phyloP scores from a whole-genome alignment of 2,329 filamentous ascomycete species.

The Pseudopyrenochaeta lycopersici region DNA sequence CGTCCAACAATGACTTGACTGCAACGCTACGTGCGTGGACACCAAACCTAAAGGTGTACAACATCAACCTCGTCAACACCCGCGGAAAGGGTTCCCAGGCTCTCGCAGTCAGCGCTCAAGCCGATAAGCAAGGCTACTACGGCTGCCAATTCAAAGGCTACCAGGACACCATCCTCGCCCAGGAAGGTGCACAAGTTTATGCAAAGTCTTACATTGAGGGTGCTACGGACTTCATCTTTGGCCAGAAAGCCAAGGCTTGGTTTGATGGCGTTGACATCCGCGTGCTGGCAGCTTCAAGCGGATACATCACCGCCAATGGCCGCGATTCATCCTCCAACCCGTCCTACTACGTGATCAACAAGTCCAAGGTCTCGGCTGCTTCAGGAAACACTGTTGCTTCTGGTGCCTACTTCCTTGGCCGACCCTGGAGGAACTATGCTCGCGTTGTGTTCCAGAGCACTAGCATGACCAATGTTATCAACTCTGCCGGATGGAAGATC shows the following conservation, averaged over 20 bases:
- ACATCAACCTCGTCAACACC: constrained; percentile 63
- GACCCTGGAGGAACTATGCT: constrained; percentile 63
- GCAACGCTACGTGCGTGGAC: constrained; percentile 60
- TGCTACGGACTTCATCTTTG: constrained; percentile 69
- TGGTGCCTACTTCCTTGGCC: constrained; percentile 60
- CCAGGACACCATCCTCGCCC: constrained; percentile 62
- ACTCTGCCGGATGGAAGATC: constrained; percentile 65
- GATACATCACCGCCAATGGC: constrained; percentile 53
- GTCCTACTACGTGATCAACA: constrained; percentile 66
- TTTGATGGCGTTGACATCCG: constrained; percentile 61
- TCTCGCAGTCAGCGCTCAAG: constrained; percentile 63
- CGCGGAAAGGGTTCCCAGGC: constrained; percentile 61
- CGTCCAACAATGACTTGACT: constrained; percentile 63
- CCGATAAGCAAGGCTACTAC: constrained; percentile 65
- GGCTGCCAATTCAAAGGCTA: constrained; percentile 64
- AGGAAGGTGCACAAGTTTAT: constrained; percentile 64
- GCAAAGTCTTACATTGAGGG: constrained; percentile 66
- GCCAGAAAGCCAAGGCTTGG: constrained; percentile 62
- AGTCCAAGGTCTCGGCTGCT: constrained; percentile 57
- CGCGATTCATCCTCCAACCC: constrained; percentile 41
- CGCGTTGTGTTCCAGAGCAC: constrained; percentile 64
- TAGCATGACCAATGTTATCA: constrained; percentile 64
- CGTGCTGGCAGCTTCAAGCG: constrained; percentile 51
- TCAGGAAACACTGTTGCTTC: constrained; percentile 46
- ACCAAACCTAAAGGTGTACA: constrained; percentile 67